phyloP scores from a whole-genome alignment of 306 rosid species.

The Cucumis cinereus region DNA sequence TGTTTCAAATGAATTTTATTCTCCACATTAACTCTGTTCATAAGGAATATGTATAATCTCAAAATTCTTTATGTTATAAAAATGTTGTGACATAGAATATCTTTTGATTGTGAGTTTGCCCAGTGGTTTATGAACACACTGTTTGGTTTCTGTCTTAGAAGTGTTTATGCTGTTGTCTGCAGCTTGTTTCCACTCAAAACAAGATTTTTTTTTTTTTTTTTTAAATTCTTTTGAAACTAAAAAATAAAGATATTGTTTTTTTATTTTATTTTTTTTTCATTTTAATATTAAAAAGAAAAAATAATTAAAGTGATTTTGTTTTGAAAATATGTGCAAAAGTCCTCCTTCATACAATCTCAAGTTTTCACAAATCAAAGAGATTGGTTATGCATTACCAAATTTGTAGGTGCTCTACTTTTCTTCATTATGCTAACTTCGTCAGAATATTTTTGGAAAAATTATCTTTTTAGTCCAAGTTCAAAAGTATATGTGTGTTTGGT shows the following conservation, averaged over 20 bases:
- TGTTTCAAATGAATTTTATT: neutral
- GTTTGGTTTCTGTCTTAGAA: constrained; percentile 1
- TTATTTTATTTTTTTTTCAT: neutral
- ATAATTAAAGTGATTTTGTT: neutral
- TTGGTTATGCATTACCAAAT: too few species aligned
- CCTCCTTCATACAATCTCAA: neutral
- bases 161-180: neutral
- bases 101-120: constrained; percentile 6
- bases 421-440: too few species aligned
- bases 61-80: constrained; percentile 3
- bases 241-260: neutral
- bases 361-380: neutral
- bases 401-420: too few species aligned
- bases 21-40: neutral
- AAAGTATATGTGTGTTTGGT: too few species aligned
- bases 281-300: neutral
- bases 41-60: neutral
- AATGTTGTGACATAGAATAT: constrained; percentile 8
- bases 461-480: too few species aligned
- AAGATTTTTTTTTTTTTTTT: too few species aligned
- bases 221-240: neutral
- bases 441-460: too few species aligned
- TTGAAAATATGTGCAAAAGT: neutral
- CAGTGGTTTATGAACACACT: neutral
- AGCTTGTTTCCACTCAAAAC: neutral